phyloP scores from a whole-genome alignment of 2,329 filamentous ascomycete species.

The Colletotrichum abscissum region DNA sequence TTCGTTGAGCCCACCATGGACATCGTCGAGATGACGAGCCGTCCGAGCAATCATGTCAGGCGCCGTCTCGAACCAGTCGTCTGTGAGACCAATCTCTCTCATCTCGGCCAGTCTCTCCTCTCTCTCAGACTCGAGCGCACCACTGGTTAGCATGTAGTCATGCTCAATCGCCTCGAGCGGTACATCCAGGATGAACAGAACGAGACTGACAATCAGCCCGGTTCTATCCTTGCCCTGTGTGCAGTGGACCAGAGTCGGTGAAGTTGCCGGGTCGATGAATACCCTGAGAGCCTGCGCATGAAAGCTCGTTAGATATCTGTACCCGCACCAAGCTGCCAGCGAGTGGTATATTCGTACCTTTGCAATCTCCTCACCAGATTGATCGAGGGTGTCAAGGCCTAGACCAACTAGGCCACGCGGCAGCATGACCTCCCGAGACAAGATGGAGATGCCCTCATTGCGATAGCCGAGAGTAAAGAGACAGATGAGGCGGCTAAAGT shows the following conservation, averaged over 20 bases:
- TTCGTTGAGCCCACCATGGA: conserved; percentile 72
- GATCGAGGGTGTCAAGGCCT: conserved; percentile 75
- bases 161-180: conserved; percentile 70
- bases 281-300: conserved; percentile 57
- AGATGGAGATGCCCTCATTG: conserved; percentile 74
- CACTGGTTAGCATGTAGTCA: conserved; percentile 78
- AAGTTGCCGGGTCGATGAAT: conserved; percentile 54
- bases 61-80: conserved; percentile 78
- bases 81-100: conserved; percentile 74
- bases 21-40: conserved; percentile 64
- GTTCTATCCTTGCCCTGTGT: conserved; percentile 91
- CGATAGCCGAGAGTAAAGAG: conserved; percentile 76
- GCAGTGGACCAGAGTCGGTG: conserved; percentile 82
- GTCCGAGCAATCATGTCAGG: conserved; percentile 72
- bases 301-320: not conserved
- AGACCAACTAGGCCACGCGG: conserved; percentile 78
- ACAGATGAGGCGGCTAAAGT: conserved; percentile 65
- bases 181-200: conserved; percentile 72
- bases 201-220: conserved; percentile 76
- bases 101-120: conserved; percentile 77
- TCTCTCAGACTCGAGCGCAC: conserved; percentile 69
- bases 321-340: not conserved
- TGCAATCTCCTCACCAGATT: conserved; percentile 72
- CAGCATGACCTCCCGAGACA: conserved; percentile 78
- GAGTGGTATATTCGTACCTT: conserved; percentile 43